These are phyloP conservation scores for Vishniacozyma victoriae DNA, from an alignment of 768 basidiomycete genomes.

Conservation along the genomic window DNA sequence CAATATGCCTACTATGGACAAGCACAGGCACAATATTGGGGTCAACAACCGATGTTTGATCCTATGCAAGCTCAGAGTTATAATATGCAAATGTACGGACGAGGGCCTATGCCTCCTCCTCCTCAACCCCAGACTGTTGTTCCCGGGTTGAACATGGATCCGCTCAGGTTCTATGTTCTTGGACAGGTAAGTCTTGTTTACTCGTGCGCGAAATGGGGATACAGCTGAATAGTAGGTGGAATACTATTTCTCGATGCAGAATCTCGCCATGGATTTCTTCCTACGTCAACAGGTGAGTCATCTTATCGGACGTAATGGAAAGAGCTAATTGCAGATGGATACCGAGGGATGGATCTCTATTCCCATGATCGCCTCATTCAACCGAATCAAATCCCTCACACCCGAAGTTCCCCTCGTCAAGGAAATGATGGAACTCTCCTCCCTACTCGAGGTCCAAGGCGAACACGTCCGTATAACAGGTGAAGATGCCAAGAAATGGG, in stretches of 20 bases:
- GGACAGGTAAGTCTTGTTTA: conserved; percentile 48
- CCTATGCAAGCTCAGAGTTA: conserved; percentile 16
- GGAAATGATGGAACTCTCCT: conserved; percentile 65
- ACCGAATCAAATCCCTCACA: conserved; percentile 68
- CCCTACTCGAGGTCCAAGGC: conserved; percentile 61
- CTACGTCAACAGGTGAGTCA: conserved; percentile 67
- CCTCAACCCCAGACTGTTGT: conserved; percentile 46
- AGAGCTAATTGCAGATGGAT: conserved; percentile 65
- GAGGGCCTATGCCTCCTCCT: conserved; percentile 30
- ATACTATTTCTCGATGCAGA: conserved; percentile 86
- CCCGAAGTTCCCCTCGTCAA: conserved; percentile 55
- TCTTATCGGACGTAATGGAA: background rate
- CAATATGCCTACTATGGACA: background rate
- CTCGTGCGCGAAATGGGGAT: background rate
- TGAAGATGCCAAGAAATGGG: conserved; percentile 57
- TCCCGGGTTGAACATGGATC: conserved; percentile 53
- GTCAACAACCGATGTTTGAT: conserved; percentile 10
- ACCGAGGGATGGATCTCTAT: conserved; percentile 79
- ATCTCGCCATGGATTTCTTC: conserved; percentile 80
- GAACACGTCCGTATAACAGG: conserved; percentile 63
- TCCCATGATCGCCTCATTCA: conserved; percentile 75
- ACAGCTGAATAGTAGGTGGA: conserved; percentile 58
- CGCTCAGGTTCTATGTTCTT: conserved; percentile 63
- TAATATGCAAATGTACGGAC: conserved; percentile 5
- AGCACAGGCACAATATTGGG: background rate